A percentile compares a stretch with the other conserved stretches of the same genome.
Evolutionary conservation across 2,329 filamentous ascomycete species (phyloP).

Genomic region (Pseudogymnoascus pannorum): DNA sequence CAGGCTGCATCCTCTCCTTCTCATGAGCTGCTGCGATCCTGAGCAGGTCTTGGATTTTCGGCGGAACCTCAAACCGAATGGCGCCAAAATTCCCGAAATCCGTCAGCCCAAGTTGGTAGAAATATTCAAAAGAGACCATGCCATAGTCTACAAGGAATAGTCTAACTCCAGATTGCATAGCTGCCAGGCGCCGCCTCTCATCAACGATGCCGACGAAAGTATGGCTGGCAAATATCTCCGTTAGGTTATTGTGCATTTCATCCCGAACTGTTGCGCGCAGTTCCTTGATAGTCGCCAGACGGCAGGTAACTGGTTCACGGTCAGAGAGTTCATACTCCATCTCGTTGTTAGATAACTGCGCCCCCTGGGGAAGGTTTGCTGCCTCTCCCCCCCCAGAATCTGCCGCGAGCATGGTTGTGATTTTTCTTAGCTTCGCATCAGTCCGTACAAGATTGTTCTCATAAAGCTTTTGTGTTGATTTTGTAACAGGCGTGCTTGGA

Average conservation of each 20-base stretch:
- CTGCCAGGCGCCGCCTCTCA: slow-evolving; percentile 75
- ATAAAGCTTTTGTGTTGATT: slow-evolving; percentile 49
- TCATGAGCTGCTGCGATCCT: slow-evolving; percentile 66
- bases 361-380: slow-evolving; percentile 23
- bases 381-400: slow-evolving; percentile 25
- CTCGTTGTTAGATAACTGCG: slow-evolving; percentile 36
- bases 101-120: slow-evolving; percentile 90
- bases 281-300: slow-evolving; percentile 76
- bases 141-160: slow-evolving; percentile 92
- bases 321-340: slow-evolving; percentile 66
- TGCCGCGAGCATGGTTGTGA: slow-evolving; percentile 87
- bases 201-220: slow-evolving; percentile 94
- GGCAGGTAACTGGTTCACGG: slow-evolving; percentile 61
- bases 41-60: slow-evolving; percentile 65
- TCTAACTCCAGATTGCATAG: slow-evolving; percentile 87
- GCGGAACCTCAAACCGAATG: slow-evolving; percentile 70
- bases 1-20: slow-evolving; percentile 37
- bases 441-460: slow-evolving; percentile 89
- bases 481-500: slow-evolving; percentile 20
- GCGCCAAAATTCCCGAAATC: slow-evolving; percentile 92
- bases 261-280: slow-evolving; percentile 75
- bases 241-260: slow-evolving; percentile 75
- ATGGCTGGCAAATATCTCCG: slow-evolving; percentile 77
- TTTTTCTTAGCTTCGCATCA: slow-evolving; percentile 82
- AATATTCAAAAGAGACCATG: slow-evolving; percentile 76